These are phyloP conservation scores for Chlorophyllum brunneum DNA, from an alignment of 768 basidiomycete genomes.

Conservation along the genomic window DNA sequence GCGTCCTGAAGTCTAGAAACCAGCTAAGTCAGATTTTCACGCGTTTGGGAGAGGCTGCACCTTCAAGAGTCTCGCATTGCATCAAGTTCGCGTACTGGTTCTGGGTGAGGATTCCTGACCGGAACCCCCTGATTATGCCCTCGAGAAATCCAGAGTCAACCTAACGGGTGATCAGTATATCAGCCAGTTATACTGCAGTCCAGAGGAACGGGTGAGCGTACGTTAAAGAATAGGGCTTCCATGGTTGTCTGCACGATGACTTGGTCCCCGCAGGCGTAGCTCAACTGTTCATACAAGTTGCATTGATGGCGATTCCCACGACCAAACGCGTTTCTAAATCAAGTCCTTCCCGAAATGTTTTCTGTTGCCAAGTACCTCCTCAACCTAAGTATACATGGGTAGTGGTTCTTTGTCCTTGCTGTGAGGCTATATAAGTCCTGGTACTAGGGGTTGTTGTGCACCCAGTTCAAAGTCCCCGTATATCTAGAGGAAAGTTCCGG, in stretches of 20 bases:
- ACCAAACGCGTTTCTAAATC: neutral
- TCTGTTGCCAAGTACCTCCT: no score
- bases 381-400: no score
- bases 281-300: no score
- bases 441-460: no score
- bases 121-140: constrained; percentile 88
- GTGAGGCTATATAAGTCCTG: no score
- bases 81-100: constrained; percentile 89
- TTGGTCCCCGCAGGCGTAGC: neutral
- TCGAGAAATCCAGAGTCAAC: constrained; percentile 74
- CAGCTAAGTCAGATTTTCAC: neutral
- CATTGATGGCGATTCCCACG: neutral
- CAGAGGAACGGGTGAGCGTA: constrained; percentile 26
- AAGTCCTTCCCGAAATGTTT: no score
- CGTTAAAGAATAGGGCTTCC: constrained; percentile 91
- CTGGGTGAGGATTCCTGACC: constrained; percentile 85
- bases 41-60: constrained; percentile 34
- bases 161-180: constrained; percentile 34
- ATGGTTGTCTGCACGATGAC: constrained; percentile 31
- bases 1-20: constrained; percentile 85
- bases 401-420: no score
- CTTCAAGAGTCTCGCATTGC: constrained; percentile 97
- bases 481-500: no score
- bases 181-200: constrained; percentile 19
- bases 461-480: no score